Evolutionary conservation across 139 green algal species (phyloP).

Genomic region (Chlamydomonas sp.): DNA sequence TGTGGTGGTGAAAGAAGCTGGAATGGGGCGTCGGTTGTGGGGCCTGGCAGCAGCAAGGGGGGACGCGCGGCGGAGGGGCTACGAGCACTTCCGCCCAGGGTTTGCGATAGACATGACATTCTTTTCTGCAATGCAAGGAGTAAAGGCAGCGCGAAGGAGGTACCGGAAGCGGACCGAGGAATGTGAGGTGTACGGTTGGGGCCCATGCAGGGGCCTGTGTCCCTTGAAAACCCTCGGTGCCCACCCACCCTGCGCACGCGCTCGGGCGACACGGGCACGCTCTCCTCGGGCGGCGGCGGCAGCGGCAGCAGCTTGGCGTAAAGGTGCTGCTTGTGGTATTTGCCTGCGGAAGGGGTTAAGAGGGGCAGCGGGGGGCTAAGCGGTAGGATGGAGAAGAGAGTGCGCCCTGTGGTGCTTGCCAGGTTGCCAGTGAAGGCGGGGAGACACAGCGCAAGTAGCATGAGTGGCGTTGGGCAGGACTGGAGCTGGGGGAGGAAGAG

Average conservation of each 20-base stretch:
- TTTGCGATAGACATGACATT: too few species aligned
- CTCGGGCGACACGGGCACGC: background rate
- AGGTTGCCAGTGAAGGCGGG: background rate
- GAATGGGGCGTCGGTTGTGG: too few species aligned
- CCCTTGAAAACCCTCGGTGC: background rate
- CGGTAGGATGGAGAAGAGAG: background rate
- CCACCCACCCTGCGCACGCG: conserved; percentile 43
- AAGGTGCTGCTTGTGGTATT: conserved; percentile 1
- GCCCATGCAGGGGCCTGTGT: background rate
- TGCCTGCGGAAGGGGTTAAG: background rate
- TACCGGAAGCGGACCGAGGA: background rate
- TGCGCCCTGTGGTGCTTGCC: too few species aligned
- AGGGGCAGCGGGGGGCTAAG: background rate
- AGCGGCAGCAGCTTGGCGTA: conserved; percentile 49
- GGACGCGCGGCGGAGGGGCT: too few species aligned
- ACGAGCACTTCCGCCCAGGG: too few species aligned
- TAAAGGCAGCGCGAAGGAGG: too few species aligned
- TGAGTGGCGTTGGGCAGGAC: too few species aligned
- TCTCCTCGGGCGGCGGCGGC: conserved; percentile 10
- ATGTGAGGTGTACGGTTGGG: background rate
- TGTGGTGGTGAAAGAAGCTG: too few species aligned
- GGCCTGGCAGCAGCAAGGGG: too few species aligned
- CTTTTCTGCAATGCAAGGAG: too few species aligned
- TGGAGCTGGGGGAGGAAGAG: too few species aligned
- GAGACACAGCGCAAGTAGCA: too few species aligned